phyloP scores from a whole-genome alignment of 1,284 basidiomycete species.

The Puccinia horiana region DNA sequence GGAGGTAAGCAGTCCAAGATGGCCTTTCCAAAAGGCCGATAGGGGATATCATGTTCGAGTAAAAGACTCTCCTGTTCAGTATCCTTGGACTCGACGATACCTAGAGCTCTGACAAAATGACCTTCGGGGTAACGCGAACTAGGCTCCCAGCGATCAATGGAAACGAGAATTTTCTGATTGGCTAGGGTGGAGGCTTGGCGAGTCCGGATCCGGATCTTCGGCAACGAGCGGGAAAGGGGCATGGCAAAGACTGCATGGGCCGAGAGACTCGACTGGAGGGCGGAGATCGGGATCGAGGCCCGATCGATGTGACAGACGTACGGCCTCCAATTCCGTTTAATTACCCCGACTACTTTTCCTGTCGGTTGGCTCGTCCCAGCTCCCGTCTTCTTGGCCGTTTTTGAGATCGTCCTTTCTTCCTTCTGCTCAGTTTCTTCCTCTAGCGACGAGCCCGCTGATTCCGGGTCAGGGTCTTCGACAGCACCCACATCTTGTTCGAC shows the following conservation, averaged over 20 bases:
- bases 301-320: slow-evolving; percentile 96
- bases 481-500: slow-evolving; percentile 72
- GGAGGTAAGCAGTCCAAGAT: slow-evolving; percentile 86
- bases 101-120: slow-evolving; percentile 91
- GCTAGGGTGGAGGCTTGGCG: slow-evolving; percentile 86
- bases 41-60: slow-evolving; percentile 94
- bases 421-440: slow-evolving; percentile 48
- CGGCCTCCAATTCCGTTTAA: slow-evolving; percentile 49
- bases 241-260: slow-evolving; percentile 93
- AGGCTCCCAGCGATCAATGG: slow-evolving; percentile 87
- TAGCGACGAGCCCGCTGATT: slow-evolving; percentile 15
- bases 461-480: slow-evolving; percentile 79
- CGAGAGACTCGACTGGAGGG: slow-evolving; percentile 72
- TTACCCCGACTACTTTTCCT: slow-evolving; percentile 44
- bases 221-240: slow-evolving; percentile 85
- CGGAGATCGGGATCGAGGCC: slow-evolving; percentile 77
- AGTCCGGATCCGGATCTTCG: slow-evolving; percentile 89
- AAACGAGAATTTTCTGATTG: slow-evolving; percentile 92
- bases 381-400: background rate
- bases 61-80: slow-evolving; percentile 93
- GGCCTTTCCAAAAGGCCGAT: slow-evolving; percentile 91
- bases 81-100: slow-evolving; percentile 87
- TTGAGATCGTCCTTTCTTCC: slow-evolving; percentile 59
- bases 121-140: slow-evolving; percentile 92
- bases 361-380: slow-evolving; percentile 28